phyloP scores from a whole-genome alignment of 495 filamentous ascomycete species.

The Neurospora intermedia region DNA sequence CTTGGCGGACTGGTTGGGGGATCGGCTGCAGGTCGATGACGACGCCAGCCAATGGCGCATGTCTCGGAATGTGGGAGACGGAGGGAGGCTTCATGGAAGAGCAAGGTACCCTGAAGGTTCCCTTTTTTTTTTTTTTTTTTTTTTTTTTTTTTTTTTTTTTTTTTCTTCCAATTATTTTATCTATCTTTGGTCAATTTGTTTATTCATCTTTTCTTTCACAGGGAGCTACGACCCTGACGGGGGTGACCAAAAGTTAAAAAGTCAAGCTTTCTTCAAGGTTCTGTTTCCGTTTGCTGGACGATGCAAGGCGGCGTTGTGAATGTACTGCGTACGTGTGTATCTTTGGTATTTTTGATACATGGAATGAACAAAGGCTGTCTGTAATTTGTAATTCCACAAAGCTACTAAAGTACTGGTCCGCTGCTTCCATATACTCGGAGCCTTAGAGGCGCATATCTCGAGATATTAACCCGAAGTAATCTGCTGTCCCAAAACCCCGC shows the following conservation, averaged over 20 bases:
- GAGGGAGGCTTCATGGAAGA: background rate
- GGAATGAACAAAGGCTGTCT: background rate
- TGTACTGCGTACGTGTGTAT: background rate
- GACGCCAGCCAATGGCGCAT: constrained; percentile 23
- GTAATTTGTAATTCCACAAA: background rate
- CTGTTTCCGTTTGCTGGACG: background rate
- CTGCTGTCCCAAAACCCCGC: background rate
- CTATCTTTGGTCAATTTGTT: too few species aligned
- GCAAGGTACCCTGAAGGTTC: background rate
- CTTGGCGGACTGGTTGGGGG: constrained; percentile 18
- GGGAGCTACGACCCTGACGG: too few species aligned
- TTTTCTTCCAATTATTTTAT: too few species aligned
- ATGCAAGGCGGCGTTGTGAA: background rate
- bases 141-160: too few species aligned
- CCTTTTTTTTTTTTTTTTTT: background rate
- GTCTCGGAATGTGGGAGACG: constrained; percentile 25
- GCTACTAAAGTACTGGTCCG: background rate
- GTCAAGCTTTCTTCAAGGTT: background rate
- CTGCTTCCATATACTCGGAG: background rate
- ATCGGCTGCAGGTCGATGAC: constrained; percentile 30
- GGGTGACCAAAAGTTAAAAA: background rate
- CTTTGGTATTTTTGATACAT: background rate
- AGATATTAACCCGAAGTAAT: background rate
- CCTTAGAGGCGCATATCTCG: background rate
- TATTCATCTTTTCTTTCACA: too few species aligned